These are phyloP conservation scores for Ceratobasidium sp. DNA, from an alignment of 1,284 basidiomycete species.

Conservation along the genomic window DNA sequence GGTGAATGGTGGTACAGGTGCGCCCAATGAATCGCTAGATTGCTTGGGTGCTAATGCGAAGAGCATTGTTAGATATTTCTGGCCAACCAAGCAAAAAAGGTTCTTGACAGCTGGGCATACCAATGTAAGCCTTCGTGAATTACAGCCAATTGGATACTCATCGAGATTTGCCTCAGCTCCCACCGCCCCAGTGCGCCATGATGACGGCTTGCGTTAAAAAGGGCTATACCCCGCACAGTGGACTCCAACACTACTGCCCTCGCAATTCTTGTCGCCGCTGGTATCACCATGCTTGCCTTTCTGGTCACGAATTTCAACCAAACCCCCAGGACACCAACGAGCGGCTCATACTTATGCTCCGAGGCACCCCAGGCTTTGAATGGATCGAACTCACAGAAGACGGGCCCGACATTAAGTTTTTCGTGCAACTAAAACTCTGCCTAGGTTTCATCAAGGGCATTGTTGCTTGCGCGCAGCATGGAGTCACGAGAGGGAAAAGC, in stretches of 20 bases:
- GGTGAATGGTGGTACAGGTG: constrained; percentile 36
- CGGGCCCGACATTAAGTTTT: constrained; percentile 19
- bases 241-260: constrained; percentile 25
- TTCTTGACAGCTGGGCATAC: neutral
- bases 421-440: constrained; percentile 15
- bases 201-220: constrained; percentile 9
- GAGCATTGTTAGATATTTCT: constrained; percentile 14
- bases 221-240: constrained; percentile 9
- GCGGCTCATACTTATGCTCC: constrained; percentile 25
- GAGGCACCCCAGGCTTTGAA: constrained; percentile 33
- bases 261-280: constrained; percentile 30
- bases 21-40: neutral
- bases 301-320: constrained; percentile 4
- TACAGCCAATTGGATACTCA: too few species aligned
- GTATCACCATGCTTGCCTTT: constrained; percentile 30
- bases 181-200: constrained; percentile 11
- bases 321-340: neutral
- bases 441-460: constrained; percentile 6
- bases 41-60: neutral
- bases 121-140: neutral
- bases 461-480: constrained; percentile 25
- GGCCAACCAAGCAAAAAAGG: constrained; percentile 20
- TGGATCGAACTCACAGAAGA: constrained; percentile 5
- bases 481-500: constrained; percentile 23
- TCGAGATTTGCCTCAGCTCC: neutral